Evolutionary conservation across 208 protist genomes (phyloP), one percentile per base, ranked within the genome.

Genomic region (Tritrichomonas foetus): DNA sequence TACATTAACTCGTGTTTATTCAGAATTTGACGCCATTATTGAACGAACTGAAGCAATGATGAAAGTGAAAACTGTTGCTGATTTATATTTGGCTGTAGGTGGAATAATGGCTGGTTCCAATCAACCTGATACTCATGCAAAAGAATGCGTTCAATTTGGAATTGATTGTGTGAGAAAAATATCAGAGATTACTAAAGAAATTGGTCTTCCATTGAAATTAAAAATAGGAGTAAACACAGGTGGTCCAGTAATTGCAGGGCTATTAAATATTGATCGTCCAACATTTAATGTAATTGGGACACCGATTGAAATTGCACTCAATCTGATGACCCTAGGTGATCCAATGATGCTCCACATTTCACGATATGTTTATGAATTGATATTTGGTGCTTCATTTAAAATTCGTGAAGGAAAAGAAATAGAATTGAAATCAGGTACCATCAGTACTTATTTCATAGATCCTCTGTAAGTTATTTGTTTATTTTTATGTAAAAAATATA

Each of bases 61-160:
- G 5, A 89, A 89, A 50, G 57, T 89, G n/a, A 89, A 57, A 50
- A 57, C n/a, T 57, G 39, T 89, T 39, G 78, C 47, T 89, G 78
- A 89, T 50, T 57, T 25, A 27, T 89, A 89, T n/a, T 39, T 89
- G 41, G 78, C 47, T 57, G 78, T 47, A 39, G 78, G 78, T 39
- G 78, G 78, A 39, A 57, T 89, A 0, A 57, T 89, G 33, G 47
- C 33, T 57, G 44, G 57, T 57, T 20, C 74, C 20, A 89, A 57
- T 50, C 41, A 53, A 25, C 78, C 78, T 11, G 57, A 57, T 20
- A 89, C 25, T 2, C 47, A 53, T 50, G 78, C 78, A 1, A 53
- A 20, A 27, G 78, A 89, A 53, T n/a, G 33, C 0, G 78, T 89
- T n/a, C 13, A 89, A 8, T 89, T 89, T 47, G 78, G 78, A 2